These are phyloP conservation scores for Lupinus albus DNA, from an alignment of 306 rosid species.

Conservation along the genomic window DNA sequence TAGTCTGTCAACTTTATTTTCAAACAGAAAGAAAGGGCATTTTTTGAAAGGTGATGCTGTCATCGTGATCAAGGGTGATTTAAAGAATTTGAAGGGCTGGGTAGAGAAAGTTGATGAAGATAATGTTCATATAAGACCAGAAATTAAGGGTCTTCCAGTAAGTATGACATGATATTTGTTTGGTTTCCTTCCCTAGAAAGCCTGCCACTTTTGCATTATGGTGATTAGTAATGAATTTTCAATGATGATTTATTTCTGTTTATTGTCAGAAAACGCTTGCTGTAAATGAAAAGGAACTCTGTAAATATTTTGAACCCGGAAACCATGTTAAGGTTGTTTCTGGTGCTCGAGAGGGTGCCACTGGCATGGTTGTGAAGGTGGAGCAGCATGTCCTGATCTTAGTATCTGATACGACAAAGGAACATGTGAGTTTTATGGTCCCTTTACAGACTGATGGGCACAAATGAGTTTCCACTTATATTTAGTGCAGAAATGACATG, in stretches of 20 bases:
- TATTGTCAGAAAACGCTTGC: conserved; percentile 74
- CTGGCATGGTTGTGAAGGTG: conserved; percentile 99
- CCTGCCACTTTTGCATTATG: conserved; percentile 10
- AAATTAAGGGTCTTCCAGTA: conserved; percentile 88
- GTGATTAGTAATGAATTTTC: conserved; percentile 30
- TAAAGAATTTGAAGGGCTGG: conserved; percentile 91
- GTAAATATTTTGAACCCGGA: conserved; percentile 96
- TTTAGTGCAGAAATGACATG: conserved; percentile 30
- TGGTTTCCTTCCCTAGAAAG: conserved; percentile 14
- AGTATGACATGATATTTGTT: conserved; percentile 39
- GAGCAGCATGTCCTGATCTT: conserved; percentile 93
- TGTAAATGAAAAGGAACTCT: conserved; percentile 82
- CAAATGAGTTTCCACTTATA: conserved; percentile 22
- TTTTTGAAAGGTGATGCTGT: conserved; percentile 98
- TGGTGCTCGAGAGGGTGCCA: conserved; percentile 95
- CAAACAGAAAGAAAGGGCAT: conserved; percentile 94
- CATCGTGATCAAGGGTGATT: conserved; percentile 85
- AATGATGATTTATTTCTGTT: conserved; percentile 28
- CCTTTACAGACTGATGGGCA: neutral
- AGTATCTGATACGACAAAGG: conserved; percentile 94
- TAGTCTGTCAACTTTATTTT: conserved; percentile 84
- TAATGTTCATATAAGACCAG: conserved; percentile 88
- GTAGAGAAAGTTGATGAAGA: conserved; percentile 97
- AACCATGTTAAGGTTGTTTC: conserved; percentile 96
- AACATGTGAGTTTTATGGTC: conserved; percentile 71